Conservation (phyloP, 805 yeast genomes). For the Starmerella asiatica region DNA sequence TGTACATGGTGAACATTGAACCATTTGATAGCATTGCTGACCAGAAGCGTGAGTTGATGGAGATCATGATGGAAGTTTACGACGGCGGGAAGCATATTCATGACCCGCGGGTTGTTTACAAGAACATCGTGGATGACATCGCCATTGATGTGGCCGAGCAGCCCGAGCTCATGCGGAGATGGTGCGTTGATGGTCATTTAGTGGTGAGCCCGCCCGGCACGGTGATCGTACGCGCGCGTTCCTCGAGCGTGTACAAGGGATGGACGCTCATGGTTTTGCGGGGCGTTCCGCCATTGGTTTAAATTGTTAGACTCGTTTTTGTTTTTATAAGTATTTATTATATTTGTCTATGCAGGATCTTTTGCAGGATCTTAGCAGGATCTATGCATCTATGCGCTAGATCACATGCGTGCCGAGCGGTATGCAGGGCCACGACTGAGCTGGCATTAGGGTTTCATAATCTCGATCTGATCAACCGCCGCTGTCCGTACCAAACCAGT, state of each 20-base stretch:
- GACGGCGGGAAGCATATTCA: constrained; percentile 41
- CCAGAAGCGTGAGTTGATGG: constrained; percentile 33
- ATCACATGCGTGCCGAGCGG: too few species aligned
- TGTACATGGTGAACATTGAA: constrained; percentile 38
- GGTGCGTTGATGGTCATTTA: constrained; percentile 59
- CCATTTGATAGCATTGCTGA: constrained; percentile 18
- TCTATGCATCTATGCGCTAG: too few species aligned
- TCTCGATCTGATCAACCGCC: too few species aligned
- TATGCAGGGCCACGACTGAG: too few species aligned
- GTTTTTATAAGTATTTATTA: too few species aligned
- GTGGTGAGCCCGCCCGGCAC: constrained; percentile 24
- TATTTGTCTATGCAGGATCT: too few species aligned
- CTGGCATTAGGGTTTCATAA: too few species aligned
- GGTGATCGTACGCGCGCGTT: constrained; percentile 18
- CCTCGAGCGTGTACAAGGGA: constrained; percentile 17
- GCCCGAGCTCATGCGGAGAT: constrained; percentile 31
- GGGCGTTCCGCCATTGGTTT: too few species aligned
- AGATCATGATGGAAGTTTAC: constrained; percentile 46
- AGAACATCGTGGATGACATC: constrained; percentile 20
- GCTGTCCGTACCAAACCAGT: too few species aligned
- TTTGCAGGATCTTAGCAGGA: too few species aligned
- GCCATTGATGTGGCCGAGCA: constrained; percentile 22
- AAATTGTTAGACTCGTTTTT: too few species aligned
- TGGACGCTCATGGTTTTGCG: constrained; percentile 21
- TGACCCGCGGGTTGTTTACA: constrained; percentile 38